Percentiles rank a stretch among this genome's conserved stretches.
These are phyloP conservation scores for Ceratocystiopsis sp. DNA, from an alignment of 2,329 filamentous ascomycete genomes.

Conservation along the genomic window DNA sequence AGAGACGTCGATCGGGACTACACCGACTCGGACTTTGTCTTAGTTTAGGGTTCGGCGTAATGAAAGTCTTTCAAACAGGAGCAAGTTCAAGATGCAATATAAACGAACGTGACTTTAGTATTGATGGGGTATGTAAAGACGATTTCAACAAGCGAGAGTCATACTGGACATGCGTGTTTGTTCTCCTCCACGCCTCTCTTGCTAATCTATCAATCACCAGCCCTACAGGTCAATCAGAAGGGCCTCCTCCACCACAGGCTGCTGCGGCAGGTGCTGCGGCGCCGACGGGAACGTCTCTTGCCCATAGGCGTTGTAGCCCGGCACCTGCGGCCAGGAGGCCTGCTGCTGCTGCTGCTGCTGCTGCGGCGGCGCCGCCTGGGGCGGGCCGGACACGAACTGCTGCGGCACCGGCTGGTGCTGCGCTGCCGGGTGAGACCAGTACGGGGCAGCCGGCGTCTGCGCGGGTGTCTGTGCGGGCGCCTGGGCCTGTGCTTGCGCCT, in stretches of 20 bases:
- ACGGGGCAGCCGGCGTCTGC: constrained; percentile 18
- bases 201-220: neutral
- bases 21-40: too few species aligned
- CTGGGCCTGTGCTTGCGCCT: too few species aligned
- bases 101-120: too few species aligned
- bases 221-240: constrained; percentile 54
- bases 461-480: constrained; percentile 3
- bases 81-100: too few species aligned
- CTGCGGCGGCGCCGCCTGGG: constrained; percentile 21
- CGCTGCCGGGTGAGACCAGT: constrained; percentile 29
- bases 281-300: constrained; percentile 49
- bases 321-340: constrained; percentile 19
- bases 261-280: constrained; percentile 42
- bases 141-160: too few species aligned
- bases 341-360: constrained; percentile 9
- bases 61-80: too few species aligned
- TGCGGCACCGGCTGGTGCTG: constrained; percentile 22
- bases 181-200: too few species aligned
- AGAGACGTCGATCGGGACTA: too few species aligned
- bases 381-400: constrained; percentile 14
- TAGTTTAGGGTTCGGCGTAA: too few species aligned
- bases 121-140: too few species aligned
- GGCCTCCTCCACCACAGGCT: constrained; percentile 52
- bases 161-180: too few species aligned
- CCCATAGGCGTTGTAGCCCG: constrained; percentile 30